Evolutionary conservation across 1,284 basidiomycete genomes (phyloP).

Genomic region (Ustilago tritici): DNA sequence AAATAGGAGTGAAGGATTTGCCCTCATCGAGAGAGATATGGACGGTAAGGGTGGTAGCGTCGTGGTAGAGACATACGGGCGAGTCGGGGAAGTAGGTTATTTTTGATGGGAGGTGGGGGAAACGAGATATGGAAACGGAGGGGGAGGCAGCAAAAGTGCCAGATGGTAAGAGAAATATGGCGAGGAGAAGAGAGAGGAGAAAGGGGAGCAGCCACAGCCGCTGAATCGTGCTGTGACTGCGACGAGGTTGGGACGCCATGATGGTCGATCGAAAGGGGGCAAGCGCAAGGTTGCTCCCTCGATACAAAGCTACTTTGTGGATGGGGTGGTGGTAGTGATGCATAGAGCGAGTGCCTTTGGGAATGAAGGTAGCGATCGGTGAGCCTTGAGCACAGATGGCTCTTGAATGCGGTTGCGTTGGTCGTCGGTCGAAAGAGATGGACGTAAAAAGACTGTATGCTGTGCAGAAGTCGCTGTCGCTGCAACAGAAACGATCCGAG

Average conservation of each 20-base stretch:
- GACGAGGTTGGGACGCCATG: constrained; percentile 7
- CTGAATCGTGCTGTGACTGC: background rate
- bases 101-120: constrained; percentile 79
- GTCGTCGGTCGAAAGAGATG: too few species aligned
- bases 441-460: too few species aligned
- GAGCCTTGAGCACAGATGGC: too few species aligned
- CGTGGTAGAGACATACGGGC: constrained; percentile 84
- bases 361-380: too few species aligned
- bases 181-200: constrained; percentile 4
- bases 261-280: background rate
- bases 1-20: constrained; percentile 79
- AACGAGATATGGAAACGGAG: constrained; percentile 70
- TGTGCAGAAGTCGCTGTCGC: too few species aligned
- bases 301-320: background rate
- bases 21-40: constrained; percentile 91
- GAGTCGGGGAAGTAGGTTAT: constrained; percentile 95
- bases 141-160: constrained; percentile 57
- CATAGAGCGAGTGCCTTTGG: too few species aligned
- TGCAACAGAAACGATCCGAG: too few species aligned
- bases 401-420: too few species aligned
- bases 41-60: constrained; percentile 78
- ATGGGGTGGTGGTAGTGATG: background rate
- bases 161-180: background rate
- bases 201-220: constrained; percentile 4
- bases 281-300: too few species aligned